These are phyloP conservation scores for Articulospora tetracladia DNA, from an alignment of 495 filamentous ascomycete species.

Conservation along the genomic window DNA sequence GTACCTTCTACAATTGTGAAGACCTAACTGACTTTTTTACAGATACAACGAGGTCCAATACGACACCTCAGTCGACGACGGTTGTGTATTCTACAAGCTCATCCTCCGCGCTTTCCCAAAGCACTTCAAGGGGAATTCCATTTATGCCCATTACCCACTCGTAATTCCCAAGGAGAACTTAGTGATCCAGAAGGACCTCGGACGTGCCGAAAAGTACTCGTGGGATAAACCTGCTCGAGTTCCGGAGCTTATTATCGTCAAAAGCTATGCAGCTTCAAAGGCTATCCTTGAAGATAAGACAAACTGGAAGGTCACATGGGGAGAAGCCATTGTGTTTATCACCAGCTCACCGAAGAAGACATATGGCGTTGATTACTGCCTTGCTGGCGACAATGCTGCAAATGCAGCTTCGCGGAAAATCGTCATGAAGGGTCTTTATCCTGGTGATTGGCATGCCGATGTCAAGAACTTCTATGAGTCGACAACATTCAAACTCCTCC, in stretches of 20 bases:
- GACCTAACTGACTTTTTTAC: neutral
- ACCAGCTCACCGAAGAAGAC: slow-evolving; percentile 41
- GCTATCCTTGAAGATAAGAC: slow-evolving; percentile 54
- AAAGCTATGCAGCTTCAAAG: slow-evolving; percentile 59
- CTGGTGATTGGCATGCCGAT: slow-evolving; percentile 46
- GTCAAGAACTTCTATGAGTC: slow-evolving; percentile 64
- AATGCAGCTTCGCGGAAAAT: slow-evolving; percentile 46
- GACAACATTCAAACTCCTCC: slow-evolving; percentile 60
- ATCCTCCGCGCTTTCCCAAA: slow-evolving; percentile 75
- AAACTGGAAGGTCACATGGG: slow-evolving; percentile 65
- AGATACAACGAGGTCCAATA: slow-evolving; percentile 66
- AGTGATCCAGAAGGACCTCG: slow-evolving; percentile 70
- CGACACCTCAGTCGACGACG: slow-evolving; percentile 70
- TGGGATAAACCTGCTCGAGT: slow-evolving; percentile 59
- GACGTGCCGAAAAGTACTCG: slow-evolving; percentile 65
- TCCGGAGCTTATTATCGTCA: slow-evolving; percentile 48
- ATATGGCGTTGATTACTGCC: slow-evolving; percentile 50
- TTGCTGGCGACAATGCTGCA: slow-evolving; percentile 45
- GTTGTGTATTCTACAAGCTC: slow-evolving; percentile 83
- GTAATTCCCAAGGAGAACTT: slow-evolving; percentile 70
- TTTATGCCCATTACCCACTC: slow-evolving; percentile 89
- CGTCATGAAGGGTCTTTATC: slow-evolving; percentile 56
- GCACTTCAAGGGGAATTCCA: slow-evolving; percentile 72
- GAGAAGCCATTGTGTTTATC: slow-evolving; percentile 47
- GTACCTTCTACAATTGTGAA: neutral